Base-by-base conservation (phyloP, 257 asterid genomes). In the Solanum appendiculatum region DNA sequence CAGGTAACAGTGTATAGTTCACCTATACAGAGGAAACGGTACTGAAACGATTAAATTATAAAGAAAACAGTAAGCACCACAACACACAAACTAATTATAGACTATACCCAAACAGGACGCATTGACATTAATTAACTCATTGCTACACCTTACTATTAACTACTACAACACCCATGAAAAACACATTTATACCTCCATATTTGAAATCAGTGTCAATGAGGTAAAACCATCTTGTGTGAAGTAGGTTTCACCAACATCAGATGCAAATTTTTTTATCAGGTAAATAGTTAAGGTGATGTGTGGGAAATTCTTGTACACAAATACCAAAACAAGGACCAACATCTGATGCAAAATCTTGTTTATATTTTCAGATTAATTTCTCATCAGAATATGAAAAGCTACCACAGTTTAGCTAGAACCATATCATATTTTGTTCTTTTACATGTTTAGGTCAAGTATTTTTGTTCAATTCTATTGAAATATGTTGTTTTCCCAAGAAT, bases 1-100 rank as follows among this genome's bases (percentile, higher is more conserved):
- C 99, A 93, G 21, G 93, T 94, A 82, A 85, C 96, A 39, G 94
- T 58, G 87, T 96, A 97, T 46, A 97, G 88, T 90, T 97, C 99
- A 89, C 95, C 99, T 97, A 84, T 40, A 91, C 87, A 86, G 68
- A 48, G 85, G 68, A 31, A 81, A 31, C 15, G 0, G 44, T 81
- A 29, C 20, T 80, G 66, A 46, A 9, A 46, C 20, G 6, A 9
- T 80, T 20, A 81, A 81, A 48, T 48, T 20, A 81, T 9, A 31
- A 81, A 25, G 68, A 48, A 80, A 81, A 48, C 69, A 81, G 85
- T 29, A 81, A 10, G 68, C 42, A 48, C 29, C 29, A 81, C 25
- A 48, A 81, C 14, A 16, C 21, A 73, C 51, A 81, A 48, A 46
- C 68, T 29, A 48, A 18, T 29, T 5, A 80, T 16, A 31, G 42